A percentile compares a stretch with the other conserved stretches of the same genome.
These are phyloP conservation scores for Rhododendron simsii DNA, from an alignment of 148 eudicot species.

Conservation along the genomic window DNA sequence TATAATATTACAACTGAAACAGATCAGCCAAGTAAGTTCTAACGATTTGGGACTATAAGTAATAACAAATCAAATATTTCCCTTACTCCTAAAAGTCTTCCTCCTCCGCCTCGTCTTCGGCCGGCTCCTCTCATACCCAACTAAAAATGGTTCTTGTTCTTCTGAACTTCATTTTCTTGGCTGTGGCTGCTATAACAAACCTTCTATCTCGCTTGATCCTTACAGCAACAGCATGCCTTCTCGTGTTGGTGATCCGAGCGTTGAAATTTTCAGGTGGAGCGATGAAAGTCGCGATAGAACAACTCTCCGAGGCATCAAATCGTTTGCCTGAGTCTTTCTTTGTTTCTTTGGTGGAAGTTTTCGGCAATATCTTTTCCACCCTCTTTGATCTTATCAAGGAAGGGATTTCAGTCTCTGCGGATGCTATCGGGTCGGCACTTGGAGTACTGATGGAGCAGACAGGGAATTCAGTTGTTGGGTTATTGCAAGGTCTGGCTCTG, in stretches of 20 bases:
- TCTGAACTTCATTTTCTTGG: constrained; percentile 33
- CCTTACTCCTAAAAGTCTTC: constrained; percentile 8
- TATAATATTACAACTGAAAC: not conserved
- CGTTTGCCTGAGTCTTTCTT: constrained; percentile 41
- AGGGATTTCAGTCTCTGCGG: constrained; percentile 24
- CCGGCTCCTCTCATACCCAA: not conserved
- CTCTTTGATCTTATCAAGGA: constrained; percentile 35
- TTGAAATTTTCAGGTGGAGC: constrained; percentile 21
- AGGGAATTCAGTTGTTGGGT: constrained; percentile 22
- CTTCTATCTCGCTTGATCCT: constrained; percentile 39
- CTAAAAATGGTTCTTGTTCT: constrained; percentile 38
- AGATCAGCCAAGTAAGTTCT: not conserved
- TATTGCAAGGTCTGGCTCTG: constrained; percentile 19
- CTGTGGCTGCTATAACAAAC: constrained; percentile 26
- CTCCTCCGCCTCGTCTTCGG: not conserved
- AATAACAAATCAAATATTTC: not conserved
- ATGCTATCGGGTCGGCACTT: constrained; percentile 21
- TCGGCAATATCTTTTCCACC: constrained; percentile 12
- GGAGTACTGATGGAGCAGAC: constrained; percentile 32
- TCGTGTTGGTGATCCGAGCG: constrained; percentile 47
- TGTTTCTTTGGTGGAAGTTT: not conserved
- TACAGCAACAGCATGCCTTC: constrained; percentile 28
- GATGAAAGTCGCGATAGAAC: not conserved
- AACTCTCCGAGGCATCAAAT: not conserved
- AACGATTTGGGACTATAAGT: not conserved